Conservation (phyloP, 2,329 filamentous ascomycete species). For the Pestalotiopsis fici region DNA sequence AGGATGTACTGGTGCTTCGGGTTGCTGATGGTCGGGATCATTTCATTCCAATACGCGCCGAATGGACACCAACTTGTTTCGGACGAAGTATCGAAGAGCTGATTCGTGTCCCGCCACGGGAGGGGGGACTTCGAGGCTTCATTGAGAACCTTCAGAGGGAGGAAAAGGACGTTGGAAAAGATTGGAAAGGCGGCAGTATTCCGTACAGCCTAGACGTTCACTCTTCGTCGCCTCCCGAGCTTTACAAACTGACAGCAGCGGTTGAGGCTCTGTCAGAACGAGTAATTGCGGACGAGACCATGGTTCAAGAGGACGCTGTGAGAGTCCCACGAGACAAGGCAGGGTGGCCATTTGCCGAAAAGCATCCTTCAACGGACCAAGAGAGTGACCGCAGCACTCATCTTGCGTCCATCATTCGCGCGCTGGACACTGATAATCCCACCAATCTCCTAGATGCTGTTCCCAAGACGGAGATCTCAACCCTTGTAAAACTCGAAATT, state of each 20-base stretch:
- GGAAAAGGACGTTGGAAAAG: conserved; percentile 20
- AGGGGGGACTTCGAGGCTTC: conserved; percentile 70
- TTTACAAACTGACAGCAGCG: conserved; percentile 86
- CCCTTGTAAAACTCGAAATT: conserved; percentile 72
- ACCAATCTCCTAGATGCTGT: conserved; percentile 58
- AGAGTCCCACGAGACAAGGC: conserved; percentile 50
- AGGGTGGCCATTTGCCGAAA: conserved; percentile 60
- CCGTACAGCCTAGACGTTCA: conserved; percentile 60
- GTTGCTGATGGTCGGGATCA: conserved; percentile 85
- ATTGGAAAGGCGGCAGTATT: conserved; percentile 42
- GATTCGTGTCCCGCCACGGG: conserved; percentile 72
- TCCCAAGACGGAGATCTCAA: conserved; percentile 56
- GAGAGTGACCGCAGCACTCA: conserved; percentile 23
- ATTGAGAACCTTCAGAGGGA: conserved; percentile 29
- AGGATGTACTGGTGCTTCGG: conserved; percentile 86
- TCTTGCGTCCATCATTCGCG: conserved; percentile 53
- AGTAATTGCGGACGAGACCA: conserved; percentile 60
- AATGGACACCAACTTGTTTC: conserved; percentile 81
- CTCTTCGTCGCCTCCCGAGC: conserved; percentile 82
- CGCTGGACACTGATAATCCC: conserved; percentile 70
- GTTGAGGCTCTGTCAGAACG: conserved; percentile 62
- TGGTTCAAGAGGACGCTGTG: conserved; percentile 53
- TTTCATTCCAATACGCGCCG: conserved; percentile 79
- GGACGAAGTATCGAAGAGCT: conserved; percentile 87
- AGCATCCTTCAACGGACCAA: not conserved